Conservation (phyloP, 1,284 basidiomycete genomes). For the Rhizoctonia solani region DNA sequence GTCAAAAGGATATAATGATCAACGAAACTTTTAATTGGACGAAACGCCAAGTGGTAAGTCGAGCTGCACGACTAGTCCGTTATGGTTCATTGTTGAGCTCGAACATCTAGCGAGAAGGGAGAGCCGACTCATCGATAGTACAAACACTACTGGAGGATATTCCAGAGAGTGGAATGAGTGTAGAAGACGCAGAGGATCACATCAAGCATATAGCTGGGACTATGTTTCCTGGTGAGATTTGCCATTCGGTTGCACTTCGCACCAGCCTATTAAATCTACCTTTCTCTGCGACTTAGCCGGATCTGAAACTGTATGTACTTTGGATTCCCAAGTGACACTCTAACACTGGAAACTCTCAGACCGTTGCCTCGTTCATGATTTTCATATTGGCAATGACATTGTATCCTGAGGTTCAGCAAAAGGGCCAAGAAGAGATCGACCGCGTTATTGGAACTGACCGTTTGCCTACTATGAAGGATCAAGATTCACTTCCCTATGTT, state of each 20-base stretch:
- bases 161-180: slow-evolving; percentile 21
- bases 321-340: background rate
- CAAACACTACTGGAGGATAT: slow-evolving; percentile 15
- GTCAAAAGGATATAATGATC: slow-evolving; percentile 17
- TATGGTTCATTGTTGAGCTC: background rate
- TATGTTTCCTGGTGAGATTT: slow-evolving; percentile 15
- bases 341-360: slow-evolving; percentile 16
- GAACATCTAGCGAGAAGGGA: slow-evolving; percentile 11
- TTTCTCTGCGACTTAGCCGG: background rate
- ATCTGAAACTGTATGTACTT: slow-evolving; percentile 11
- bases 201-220: slow-evolving; percentile 34
- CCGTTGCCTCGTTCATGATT: slow-evolving; percentile 38
- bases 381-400: slow-evolving; percentile 41
- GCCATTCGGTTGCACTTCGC: background rate
- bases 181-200: slow-evolving; percentile 25
- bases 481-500: slow-evolving; percentile 45
- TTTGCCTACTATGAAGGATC: slow-evolving; percentile 44
- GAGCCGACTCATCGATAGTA: slow-evolving; percentile 24
- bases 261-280: background rate
- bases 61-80: too few species aligned
- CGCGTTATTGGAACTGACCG: slow-evolving; percentile 42
- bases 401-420: slow-evolving; percentile 40
- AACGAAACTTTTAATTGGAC: slow-evolving; percentile 32
- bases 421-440: slow-evolving; percentile 43
- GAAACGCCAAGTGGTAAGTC: slow-evolving; percentile 12